A percentile compares a stretch with the other conserved stretches of the same genome.
These are phyloP conservation scores for Phaeodactylum tricornutum DNA, from an alignment of 108 stramenopile genomes.

Conservation along the genomic window DNA sequence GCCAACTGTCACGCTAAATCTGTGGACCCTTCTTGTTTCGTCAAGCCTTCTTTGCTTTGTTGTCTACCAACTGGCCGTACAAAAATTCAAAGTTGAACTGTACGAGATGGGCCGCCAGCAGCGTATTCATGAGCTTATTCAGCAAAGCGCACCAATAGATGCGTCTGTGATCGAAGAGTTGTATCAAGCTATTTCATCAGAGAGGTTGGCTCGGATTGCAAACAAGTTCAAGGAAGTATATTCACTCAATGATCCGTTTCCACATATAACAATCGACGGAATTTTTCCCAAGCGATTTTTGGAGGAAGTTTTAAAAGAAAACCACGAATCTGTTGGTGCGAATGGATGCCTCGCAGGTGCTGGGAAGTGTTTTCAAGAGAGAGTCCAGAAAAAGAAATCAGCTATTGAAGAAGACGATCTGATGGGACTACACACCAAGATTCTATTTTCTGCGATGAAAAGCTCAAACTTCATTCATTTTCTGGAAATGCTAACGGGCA, in stretches of 20 bases:
- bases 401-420: constrained; percentile 2
- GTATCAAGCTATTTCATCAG: background rate
- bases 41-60: no score
- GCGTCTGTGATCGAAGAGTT: background rate
- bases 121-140: no score
- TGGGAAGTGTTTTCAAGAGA: background rate
- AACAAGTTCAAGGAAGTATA: background rate
- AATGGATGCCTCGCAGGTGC: constrained; percentile 2
- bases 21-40: no score
- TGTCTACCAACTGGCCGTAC: no score
- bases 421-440: constrained; percentile 4
- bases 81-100: no score
- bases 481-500: constrained; percentile 15
- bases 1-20: no score
- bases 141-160: no score
- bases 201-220: background rate
- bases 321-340: background rate
- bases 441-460: constrained; percentile 6
- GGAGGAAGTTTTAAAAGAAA: background rate
- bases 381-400: constrained; percentile 8
- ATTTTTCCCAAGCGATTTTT: constrained; percentile 2
- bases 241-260: background rate
- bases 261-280: constrained; percentile 10
- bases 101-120: no score
- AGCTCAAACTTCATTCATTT: constrained; percentile 3